Evolutionary conservation across 495 filamentous ascomycete genomes (phyloP).

Genomic region (Durotheca rogersii): DNA sequence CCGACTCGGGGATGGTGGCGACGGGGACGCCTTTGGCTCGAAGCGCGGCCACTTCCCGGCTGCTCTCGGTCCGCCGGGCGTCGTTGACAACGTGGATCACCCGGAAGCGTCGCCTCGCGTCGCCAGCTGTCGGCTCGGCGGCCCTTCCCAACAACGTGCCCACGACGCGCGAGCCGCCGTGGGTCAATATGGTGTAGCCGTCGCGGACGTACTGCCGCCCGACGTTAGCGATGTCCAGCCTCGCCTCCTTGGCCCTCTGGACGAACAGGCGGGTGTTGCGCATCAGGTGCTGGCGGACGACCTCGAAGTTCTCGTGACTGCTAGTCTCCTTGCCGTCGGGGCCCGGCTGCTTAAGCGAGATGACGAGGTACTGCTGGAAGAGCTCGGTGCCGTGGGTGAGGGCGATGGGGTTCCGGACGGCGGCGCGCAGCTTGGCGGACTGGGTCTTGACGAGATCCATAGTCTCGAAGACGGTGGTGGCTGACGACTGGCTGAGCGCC

Average conservation of each 20-base stretch:
- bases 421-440: slow-evolving; percentile 68
- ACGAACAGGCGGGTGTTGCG: slow-evolving; percentile 84
- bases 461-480: slow-evolving; percentile 88
- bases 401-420: slow-evolving; percentile 83
- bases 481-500: slow-evolving; percentile 71
- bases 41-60: slow-evolving; percentile 58
- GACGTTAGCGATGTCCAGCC: slow-evolving; percentile 76
- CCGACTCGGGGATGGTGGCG: slow-evolving; percentile 76
- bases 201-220: slow-evolving; percentile 77
- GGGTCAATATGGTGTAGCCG: slow-evolving; percentile 77
- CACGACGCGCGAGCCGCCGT: slow-evolving; percentile 83
- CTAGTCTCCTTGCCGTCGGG: slow-evolving; percentile 55
- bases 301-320: slow-evolving; percentile 68
- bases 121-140: slow-evolving; percentile 56
- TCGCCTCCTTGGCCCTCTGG: slow-evolving; percentile 77
- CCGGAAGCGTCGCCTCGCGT: slow-evolving; percentile 66
- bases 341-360: slow-evolving; percentile 50
- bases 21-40: slow-evolving; percentile 75
- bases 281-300: slow-evolving; percentile 77
- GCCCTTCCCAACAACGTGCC: slow-evolving; percentile 72
- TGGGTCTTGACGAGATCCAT: slow-evolving; percentile 77
- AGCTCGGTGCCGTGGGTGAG: slow-evolving; percentile 92
- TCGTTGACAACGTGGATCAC: slow-evolving; percentile 75
- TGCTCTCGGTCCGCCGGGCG: slow-evolving; percentile 49
- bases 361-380: slow-evolving; percentile 89